Evolutionary conservation across 345 rosid genomes (phyloP), one percentile per base, ranked within the genome.

Genomic region (Brassica rapa): DNA sequence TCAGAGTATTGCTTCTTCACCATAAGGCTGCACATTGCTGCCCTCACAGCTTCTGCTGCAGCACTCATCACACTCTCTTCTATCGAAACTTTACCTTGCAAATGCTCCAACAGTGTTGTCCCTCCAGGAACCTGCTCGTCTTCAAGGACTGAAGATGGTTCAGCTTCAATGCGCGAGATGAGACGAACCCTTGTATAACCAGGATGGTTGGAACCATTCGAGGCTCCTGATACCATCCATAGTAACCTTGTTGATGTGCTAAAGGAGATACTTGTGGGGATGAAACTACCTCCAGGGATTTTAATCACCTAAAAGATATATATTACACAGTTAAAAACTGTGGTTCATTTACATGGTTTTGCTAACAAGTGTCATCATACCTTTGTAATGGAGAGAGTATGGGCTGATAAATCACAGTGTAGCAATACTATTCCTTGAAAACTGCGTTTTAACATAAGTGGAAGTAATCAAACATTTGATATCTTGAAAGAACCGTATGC

Each of bases 1-100:
- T 72, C 71, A 7, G 96, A 71, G 79, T 95, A 95, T 75, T 91
- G 96, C 86, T 93, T 95, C 90, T 95, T 95, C 68, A 86, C 87
- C 81, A 95, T 76, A 85, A 90, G 78, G 72, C 86, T 90, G 66
- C 86, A 86, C 94, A 90, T 88, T 32, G 99, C 89, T 69, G 83
- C 66, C 83, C 88, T 89, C 69, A 89, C 88, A 68, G 98, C 94
- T 82, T 91, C 90, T 7, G 98, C 89, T 60, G 92, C 98, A 9
- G 89, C 89, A 55, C 77, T 41, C 76, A 86, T 85, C 6, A 88
- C 88, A 37, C 87, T 84, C 67, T 85, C 93, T 75, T 87, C 93
- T 2, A 91, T 56, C 2, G 79, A 71, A 49, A 86, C 37, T 69
- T 86, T 87, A 74, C 93, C 94, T 78, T 91, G 94, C 81, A 90